Conservation (phyloP, 73 alveolate genomes). For the Stentor coeruleus region DNA sequence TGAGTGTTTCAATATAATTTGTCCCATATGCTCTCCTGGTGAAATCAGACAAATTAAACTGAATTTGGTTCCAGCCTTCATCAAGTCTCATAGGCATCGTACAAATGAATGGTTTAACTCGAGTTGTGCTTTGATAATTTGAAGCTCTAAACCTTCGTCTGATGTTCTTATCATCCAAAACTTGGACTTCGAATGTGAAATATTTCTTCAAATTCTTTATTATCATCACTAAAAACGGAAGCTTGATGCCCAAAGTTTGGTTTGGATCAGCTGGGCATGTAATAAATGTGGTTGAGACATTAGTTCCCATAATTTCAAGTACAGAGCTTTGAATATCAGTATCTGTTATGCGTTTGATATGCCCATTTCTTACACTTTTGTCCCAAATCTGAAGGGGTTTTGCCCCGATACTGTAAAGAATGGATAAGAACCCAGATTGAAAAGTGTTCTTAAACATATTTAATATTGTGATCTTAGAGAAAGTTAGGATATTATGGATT, state of each 20-base stretch:
- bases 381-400: constrained; percentile 89
- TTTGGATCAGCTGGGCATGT: constrained; percentile 78
- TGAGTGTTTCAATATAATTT: constrained; percentile 75
- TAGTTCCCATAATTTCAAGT: constrained; percentile 87
- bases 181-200: constrained; percentile 91
- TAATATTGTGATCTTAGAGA: too few species aligned
- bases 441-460: constrained; percentile 84
- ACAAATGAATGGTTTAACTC: constrained; percentile 90
- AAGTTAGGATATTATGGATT: too few species aligned
- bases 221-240: constrained; percentile 86
- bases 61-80: constrained; percentile 93
- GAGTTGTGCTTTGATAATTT: constrained; percentile 75
- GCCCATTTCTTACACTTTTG: constrained; percentile 78
- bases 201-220: constrained; percentile 80
- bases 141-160: constrained; percentile 92
- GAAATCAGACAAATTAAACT: constrained; percentile 87
- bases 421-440: constrained; percentile 84
- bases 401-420: constrained; percentile 75
- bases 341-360: constrained; percentile 84
- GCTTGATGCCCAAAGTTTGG: constrained; percentile 86
- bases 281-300: constrained; percentile 77
- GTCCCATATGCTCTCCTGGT: constrained; percentile 94
- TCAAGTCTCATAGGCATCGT: constrained; percentile 93
- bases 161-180: constrained; percentile 84
- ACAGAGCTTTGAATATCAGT: constrained; percentile 81